Percentiles rank a stretch among this genome's conserved stretches.
phyloP scores from a whole-genome alignment of 805 yeast species.

The Saccharomyces mikatae region DNA sequence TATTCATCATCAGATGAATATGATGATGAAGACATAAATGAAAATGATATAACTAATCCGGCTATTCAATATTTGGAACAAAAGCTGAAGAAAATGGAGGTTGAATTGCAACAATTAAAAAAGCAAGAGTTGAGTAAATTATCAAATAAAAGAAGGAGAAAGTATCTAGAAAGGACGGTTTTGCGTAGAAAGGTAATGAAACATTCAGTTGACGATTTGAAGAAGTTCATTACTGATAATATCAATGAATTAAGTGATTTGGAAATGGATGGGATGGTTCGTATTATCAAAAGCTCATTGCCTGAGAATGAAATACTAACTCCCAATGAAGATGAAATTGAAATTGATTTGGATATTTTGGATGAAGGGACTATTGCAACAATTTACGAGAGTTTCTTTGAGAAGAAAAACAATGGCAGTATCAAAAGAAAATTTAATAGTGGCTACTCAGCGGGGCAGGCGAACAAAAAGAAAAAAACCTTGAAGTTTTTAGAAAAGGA shows the following conservation, averaged over 20 bases:
- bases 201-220: constrained; percentile 75
- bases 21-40: constrained; percentile 39
- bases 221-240: constrained; percentile 82
- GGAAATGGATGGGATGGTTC: constrained; percentile 73
- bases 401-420: constrained; percentile 28
- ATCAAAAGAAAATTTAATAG: background rate
- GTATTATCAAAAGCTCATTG: constrained; percentile 73
- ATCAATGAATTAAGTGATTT: constrained; percentile 71
- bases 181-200: constrained; percentile 19
- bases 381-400: constrained; percentile 74
- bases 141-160: background rate
- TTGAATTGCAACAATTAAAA: constrained; percentile 75
- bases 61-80: constrained; percentile 84
- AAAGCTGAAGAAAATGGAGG: constrained; percentile 77
- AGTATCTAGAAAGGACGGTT: background rate
- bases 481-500: constrained; percentile 17
- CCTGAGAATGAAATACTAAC: constrained; percentile 33
- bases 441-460: background rate
- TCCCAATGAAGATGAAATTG: constrained; percentile 79
- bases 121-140: constrained; percentile 46
- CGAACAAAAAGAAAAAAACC: background rate
- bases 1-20: background rate
- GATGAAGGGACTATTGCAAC: constrained; percentile 77
- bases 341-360: constrained; percentile 88
- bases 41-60: constrained; percentile 66